Conservation (phyloP, 2,329 filamentous ascomycete species). For the Clonostachys byssicola region DNA sequence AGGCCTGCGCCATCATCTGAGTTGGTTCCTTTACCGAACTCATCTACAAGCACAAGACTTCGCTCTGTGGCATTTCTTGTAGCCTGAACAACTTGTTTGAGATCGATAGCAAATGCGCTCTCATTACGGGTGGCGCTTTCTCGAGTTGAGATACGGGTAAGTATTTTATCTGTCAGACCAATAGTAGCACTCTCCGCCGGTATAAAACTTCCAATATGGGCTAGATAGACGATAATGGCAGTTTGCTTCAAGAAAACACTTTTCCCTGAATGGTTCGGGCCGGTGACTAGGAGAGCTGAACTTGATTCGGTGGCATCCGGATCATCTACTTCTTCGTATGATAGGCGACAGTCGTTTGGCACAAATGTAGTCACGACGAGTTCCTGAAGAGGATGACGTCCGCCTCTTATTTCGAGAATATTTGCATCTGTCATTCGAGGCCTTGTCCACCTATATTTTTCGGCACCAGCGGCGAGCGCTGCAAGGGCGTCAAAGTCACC, state of each 20-base stretch:
- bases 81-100: conserved; percentile 80
- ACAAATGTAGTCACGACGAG: conserved; percentile 77
- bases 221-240: conserved; percentile 85
- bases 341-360: conserved; percentile 71
- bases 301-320: conserved; percentile 2
- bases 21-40: conserved; percentile 72
- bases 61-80: conserved; percentile 69
- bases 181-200: conserved; percentile 74
- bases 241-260: conserved; percentile 94
- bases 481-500: conserved; percentile 85
- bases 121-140: conserved; percentile 56
- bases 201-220: conserved; percentile 89
- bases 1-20: conserved; percentile 54
- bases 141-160: conserved; percentile 78
- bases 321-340: conserved; percentile 41
- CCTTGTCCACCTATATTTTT: conserved; percentile 64
- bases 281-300: conserved; percentile 78
- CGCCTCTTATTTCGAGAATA: conserved; percentile 68
- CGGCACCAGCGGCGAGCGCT: conserved; percentile 74
- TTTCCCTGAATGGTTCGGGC: conserved; percentile 95
- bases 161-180: conserved; percentile 87
- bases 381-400: conserved; percentile 85
- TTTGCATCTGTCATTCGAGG: conserved; percentile 70
- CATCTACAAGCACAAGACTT: conserved; percentile 86
- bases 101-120: conserved; percentile 68